Evolutionary conservation across 208 protist genomes (phyloP).

Genomic region (Acanthamoeba lenticulata): DNA sequence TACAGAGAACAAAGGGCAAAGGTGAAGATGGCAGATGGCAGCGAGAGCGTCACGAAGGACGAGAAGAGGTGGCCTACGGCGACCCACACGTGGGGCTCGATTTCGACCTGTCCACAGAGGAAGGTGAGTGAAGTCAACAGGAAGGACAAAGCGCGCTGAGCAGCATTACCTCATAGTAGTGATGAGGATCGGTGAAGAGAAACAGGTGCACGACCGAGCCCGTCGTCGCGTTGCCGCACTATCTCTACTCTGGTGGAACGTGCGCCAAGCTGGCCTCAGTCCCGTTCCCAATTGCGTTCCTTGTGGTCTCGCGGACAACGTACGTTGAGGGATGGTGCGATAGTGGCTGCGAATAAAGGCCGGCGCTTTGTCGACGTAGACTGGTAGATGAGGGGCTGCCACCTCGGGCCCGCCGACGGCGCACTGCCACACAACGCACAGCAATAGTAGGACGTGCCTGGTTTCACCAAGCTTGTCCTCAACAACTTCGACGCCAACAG

Average conservation of each 20-base stretch:
- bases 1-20: background rate
- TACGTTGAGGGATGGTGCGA: constrained; percentile 18
- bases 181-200: background rate
- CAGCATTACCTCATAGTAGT: background rate
- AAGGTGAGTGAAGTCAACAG: background rate
- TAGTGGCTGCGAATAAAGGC: constrained; percentile 5
- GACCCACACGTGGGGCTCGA: background rate
- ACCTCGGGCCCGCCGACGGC: background rate
- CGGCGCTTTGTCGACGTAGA: background rate
- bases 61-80: background rate
- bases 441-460: too few relatives aligned
- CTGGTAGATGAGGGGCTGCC: background rate
- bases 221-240: background rate
- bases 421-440: background rate
- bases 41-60: background rate
- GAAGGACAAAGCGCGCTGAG: background rate
- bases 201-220: constrained; percentile 5
- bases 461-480: too few relatives aligned
- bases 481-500: constrained; percentile 47
- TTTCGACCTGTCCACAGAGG: background rate
- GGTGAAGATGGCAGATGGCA: background rate
- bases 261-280: background rate
- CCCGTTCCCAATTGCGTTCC: background rate
- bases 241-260: background rate
- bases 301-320: background rate